Conservation (phyloP, 2,329 filamentous ascomycete genomes). For the Aspergillus terreus region DNA sequence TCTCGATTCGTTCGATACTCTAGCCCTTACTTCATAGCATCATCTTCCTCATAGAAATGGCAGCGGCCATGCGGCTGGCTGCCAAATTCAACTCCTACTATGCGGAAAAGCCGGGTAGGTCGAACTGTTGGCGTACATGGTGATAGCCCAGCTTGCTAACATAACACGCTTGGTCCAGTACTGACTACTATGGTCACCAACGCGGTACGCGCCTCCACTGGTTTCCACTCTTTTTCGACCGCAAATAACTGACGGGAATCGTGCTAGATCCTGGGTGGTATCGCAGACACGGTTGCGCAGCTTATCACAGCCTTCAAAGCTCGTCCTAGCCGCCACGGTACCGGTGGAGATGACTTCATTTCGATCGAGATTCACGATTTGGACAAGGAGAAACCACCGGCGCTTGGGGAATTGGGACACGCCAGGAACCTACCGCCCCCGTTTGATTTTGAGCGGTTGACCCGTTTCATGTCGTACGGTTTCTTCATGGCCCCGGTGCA, state of each 20-base stretch:
- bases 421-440: conserved; percentile 64
- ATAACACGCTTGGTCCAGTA: conserved; percentile 49
- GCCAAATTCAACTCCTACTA: conserved; percentile 94
- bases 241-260: conserved; percentile 10
- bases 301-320: conserved; percentile 71
- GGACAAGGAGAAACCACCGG: conserved; percentile 71
- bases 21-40: conserved; percentile 85
- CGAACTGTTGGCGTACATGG: background rate
- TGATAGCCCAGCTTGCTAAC: conserved; percentile 12
- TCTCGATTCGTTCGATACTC: conserved; percentile 2
- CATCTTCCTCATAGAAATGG: conserved; percentile 85
- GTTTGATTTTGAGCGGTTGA: conserved; percentile 93
- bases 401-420: conserved; percentile 64
- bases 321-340: conserved; percentile 59
- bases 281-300: conserved; percentile 95
- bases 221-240: too few relatives aligned
- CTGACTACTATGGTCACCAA: conserved; percentile 99
- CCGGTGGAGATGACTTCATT: conserved; percentile 63
- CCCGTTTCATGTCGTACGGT: conserved; percentile 94
- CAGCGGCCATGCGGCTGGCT: conserved; percentile 73
- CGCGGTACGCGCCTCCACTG: conserved; percentile 55
- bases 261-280: conserved; percentile 72
- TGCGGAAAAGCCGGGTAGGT: conserved; percentile 75
- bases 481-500: conserved; percentile 95
- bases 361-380: conserved; percentile 87